Conservation (phyloP, 345 rosid species). For the Camelina sativa region DNA sequence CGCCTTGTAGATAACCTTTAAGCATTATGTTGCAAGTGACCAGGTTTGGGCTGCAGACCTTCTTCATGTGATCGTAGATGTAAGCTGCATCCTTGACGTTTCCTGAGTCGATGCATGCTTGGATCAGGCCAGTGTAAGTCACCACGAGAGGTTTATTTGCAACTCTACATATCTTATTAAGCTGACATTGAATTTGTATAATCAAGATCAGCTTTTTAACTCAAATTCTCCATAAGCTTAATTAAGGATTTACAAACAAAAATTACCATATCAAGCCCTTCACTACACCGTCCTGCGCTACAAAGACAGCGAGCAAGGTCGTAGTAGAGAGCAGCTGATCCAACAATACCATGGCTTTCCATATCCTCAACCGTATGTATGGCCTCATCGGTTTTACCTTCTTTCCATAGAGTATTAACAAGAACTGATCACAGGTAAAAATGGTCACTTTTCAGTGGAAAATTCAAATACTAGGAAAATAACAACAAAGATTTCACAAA, state of each 20-base stretch:
- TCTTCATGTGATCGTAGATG: slow-evolving; percentile 73
- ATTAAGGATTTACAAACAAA: slow-evolving; percentile 4
- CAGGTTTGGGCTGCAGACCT: slow-evolving; percentile 84
- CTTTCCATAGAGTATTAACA: slow-evolving; percentile 83
- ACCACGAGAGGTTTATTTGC: slow-evolving; percentile 93
- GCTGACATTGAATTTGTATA: slow-evolving; percentile 49
- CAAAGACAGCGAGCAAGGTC: slow-evolving; percentile 97
- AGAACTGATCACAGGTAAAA: slow-evolving; percentile 60
- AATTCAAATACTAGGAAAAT: slow-evolving; percentile 30
- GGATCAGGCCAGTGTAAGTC: slow-evolving; percentile 87
- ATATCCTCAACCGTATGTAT: slow-evolving; percentile 67
- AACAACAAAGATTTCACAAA: slow-evolving; percentile 21
- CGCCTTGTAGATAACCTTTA: slow-evolving; percentile 72
- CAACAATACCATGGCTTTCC: slow-evolving; percentile 93
- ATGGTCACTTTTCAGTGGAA: slow-evolving; percentile 31
- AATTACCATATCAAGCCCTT: slow-evolving; percentile 76
- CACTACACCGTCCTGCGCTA: slow-evolving; percentile 81
- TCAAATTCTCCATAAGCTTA: slow-evolving; percentile 22
- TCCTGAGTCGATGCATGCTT: slow-evolving; percentile 84
- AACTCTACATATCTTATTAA: slow-evolving; percentile 83
- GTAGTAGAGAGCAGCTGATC: slow-evolving; percentile 93
- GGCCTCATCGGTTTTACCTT: slow-evolving; percentile 82
- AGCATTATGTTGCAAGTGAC: slow-evolving; percentile 85
- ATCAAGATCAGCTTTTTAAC: slow-evolving; percentile 12
- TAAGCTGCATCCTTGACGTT: slow-evolving; percentile 57